Conservation (phyloP, 176 grass and related monocot species). For the Zoysia pacifica region DNA sequence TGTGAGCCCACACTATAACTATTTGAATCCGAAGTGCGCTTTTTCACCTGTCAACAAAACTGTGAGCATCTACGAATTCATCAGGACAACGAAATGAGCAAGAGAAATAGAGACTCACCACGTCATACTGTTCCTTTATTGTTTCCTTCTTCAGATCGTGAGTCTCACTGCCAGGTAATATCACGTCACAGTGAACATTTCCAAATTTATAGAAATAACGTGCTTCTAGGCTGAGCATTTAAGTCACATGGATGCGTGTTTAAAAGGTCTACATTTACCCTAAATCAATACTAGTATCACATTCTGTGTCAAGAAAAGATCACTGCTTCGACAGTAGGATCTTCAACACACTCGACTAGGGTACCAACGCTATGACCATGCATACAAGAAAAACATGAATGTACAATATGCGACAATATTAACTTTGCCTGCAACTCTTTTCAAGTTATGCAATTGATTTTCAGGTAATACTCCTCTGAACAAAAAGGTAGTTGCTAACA, state of each 20-base stretch:
- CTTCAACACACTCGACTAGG: not conserved
- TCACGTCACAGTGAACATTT: constrained; percentile 12
- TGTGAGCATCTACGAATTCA: constrained; percentile 6
- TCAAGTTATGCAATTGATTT: not conserved
- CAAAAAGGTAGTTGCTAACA: not conserved
- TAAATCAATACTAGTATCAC: not conserved
- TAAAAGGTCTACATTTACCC: not conserved
- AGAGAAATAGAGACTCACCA: constrained; percentile 31
- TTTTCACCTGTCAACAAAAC: constrained; percentile 47
- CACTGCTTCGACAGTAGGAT: not conserved
- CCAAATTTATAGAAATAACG: constrained; percentile 14
- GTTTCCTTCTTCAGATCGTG: constrained; percentile 84
- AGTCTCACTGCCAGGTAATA: constrained; percentile 57
- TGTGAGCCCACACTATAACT: constrained; percentile 57
- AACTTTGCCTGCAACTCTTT: not conserved
- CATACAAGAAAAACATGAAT: not conserved
- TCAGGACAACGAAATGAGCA: constrained; percentile 6
- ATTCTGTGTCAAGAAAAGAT: not conserved
- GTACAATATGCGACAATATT: not conserved
- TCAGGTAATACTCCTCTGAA: not conserved
- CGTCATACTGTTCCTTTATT: constrained; percentile 71
- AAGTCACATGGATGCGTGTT: not conserved
- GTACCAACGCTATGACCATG: not conserved
- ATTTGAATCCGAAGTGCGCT: constrained; percentile 67
- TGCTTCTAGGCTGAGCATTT: constrained; percentile 1